Percentiles rank a stretch among this genome's conserved stretches.
Conservation (phyloP, 176 grass and related monocot species). For the Oryza glumipatula region DNA sequence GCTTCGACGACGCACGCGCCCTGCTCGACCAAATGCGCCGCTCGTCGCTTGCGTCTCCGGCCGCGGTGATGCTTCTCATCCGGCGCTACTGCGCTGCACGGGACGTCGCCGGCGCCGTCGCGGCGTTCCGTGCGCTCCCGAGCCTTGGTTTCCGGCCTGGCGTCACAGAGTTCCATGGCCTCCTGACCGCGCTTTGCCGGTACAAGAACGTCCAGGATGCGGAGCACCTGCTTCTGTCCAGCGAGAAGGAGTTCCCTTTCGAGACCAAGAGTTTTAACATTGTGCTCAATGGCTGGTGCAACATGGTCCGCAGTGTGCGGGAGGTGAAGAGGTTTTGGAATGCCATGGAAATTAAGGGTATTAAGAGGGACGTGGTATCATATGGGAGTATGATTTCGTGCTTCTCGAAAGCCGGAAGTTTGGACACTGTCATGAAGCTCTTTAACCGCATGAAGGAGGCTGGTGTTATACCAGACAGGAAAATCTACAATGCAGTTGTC, state of each 20-base stretch:
- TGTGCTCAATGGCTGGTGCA: constrained; percentile 85
- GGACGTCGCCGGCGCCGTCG: constrained; percentile 66
- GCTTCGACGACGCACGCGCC: constrained; percentile 71
- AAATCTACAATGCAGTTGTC: constrained; percentile 76
- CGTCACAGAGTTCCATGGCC: constrained; percentile 62
- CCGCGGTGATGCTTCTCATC: constrained; percentile 57
- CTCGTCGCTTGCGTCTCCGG: constrained; percentile 51
- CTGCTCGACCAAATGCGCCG: constrained; percentile 75
- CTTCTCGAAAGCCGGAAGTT: constrained; percentile 79
- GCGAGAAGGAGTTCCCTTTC: constrained; percentile 61
- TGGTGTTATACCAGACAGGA: constrained; percentile 64
- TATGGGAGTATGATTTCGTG: constrained; percentile 89
- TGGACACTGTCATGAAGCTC: constrained; percentile 74
- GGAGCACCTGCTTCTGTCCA: constrained; percentile 80
- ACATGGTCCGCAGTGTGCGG: constrained; percentile 52
- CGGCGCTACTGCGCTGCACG: constrained; percentile 63
- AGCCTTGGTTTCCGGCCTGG: constrained; percentile 54
- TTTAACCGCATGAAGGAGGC: constrained; percentile 77
- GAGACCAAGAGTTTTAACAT: constrained; percentile 94
- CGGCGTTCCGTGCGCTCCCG: constrained; percentile 64
- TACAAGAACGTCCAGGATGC: constrained; percentile 84
- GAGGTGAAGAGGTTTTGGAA: constrained; percentile 87
- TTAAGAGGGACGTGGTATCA: constrained; percentile 66
- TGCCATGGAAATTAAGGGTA: constrained; percentile 57
- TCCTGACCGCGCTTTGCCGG: constrained; percentile 71